Percentiles rank a stretch among this genome's conserved stretches.
These are phyloP conservation scores for Aspergillus sojae DNA, from an alignment of 2,329 filamentous ascomycete genomes.

Conservation along the genomic window DNA sequence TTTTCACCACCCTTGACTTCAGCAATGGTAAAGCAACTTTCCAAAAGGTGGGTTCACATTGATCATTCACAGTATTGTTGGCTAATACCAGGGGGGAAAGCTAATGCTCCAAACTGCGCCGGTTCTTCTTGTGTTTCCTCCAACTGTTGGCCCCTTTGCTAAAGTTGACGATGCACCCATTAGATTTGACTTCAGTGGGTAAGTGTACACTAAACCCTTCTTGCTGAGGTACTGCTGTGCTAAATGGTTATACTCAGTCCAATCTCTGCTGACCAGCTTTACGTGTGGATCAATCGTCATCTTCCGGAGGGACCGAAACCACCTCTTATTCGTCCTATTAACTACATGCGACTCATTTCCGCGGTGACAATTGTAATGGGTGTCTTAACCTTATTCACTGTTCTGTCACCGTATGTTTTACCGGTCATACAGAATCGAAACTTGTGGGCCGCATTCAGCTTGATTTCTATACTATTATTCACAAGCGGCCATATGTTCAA, in stretches of 20 bases:
- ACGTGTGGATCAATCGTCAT: conserved; percentile 76
- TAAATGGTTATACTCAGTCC: conserved; percentile 52
- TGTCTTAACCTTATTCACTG: conserved; percentile 66
- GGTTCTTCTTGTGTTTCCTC: conserved; percentile 82
- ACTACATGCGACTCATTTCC: conserved; percentile 76
- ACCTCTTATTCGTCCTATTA: conserved; percentile 77
- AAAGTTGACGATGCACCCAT: conserved; percentile 68
- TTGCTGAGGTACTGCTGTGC: conserved; percentile 3
- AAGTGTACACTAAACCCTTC: conserved; percentile 33
- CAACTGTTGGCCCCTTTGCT: conserved; percentile 80
- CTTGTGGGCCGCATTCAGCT: conserved; percentile 85
- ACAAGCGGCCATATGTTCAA: conserved; percentile 99
- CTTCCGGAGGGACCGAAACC: conserved; percentile 79
- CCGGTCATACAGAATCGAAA: conserved; percentile 88
- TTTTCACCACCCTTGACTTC: conserved; percentile 90
- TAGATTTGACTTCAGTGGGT: conserved; percentile 89
- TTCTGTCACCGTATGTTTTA: conserved; percentile 75
- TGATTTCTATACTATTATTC: conserved; percentile 89
- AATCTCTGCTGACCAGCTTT: conserved; percentile 74
- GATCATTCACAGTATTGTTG: background rate
- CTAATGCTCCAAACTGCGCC: conserved; percentile 92
- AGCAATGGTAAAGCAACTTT: conserved; percentile 80
- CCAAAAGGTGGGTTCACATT: conserved; percentile 67
- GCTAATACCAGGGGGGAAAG: conserved; percentile 51
- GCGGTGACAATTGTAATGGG: conserved; percentile 71